phyloP scores from a whole-genome alignment of 768 basidiomycete species.

The Russula earlei region DNA sequence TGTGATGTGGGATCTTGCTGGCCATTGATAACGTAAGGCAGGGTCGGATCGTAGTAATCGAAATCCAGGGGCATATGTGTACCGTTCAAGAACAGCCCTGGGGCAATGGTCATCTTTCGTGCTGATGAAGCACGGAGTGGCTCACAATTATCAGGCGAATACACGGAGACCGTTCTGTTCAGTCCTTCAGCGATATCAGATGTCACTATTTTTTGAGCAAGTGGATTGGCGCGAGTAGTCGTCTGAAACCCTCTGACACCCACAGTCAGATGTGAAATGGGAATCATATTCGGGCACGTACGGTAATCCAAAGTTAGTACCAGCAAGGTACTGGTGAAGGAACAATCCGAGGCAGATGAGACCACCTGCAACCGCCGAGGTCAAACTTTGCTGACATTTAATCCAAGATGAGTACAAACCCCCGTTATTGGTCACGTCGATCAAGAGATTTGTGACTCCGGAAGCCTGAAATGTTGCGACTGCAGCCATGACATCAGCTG shows the following conservation, averaged over 20 bases:
- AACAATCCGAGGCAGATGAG: conserved; percentile 55
- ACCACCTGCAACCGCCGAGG: conserved; percentile 31
- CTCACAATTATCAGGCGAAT: conserved; percentile 46
- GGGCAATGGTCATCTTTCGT: not conserved
- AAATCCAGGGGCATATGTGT: conserved; percentile 21
- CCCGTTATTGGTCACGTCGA: conserved; percentile 55
- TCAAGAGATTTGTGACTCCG: conserved; percentile 41
- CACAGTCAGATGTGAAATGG: not conserved
- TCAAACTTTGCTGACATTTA: not conserved
- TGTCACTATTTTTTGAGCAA: conserved; percentile 51
- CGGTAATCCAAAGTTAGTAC: conserved; percentile 42
- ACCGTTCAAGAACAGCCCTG: conserved; percentile 28
- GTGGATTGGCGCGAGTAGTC: conserved; percentile 41
- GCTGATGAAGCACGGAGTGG: not conserved
- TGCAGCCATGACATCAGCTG: conserved; percentile 38
- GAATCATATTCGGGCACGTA: conserved; percentile 25
- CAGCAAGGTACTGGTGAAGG: conserved; percentile 48
- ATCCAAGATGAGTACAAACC: conserved; percentile 28
- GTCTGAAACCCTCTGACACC: conserved; percentile 45
- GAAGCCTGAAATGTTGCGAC: conserved; percentile 37
- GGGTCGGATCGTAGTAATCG: conserved; percentile 27
- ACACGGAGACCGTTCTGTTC: conserved; percentile 31
- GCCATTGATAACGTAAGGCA: conserved; percentile 25
- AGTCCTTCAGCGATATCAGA: conserved; percentile 40
- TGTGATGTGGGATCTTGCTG: conserved; percentile 25